Evolutionary conservation across 306 rosid species (phyloP), one percentile per base, ranked within the genome.

Genomic region (Lotus japonicus): DNA sequence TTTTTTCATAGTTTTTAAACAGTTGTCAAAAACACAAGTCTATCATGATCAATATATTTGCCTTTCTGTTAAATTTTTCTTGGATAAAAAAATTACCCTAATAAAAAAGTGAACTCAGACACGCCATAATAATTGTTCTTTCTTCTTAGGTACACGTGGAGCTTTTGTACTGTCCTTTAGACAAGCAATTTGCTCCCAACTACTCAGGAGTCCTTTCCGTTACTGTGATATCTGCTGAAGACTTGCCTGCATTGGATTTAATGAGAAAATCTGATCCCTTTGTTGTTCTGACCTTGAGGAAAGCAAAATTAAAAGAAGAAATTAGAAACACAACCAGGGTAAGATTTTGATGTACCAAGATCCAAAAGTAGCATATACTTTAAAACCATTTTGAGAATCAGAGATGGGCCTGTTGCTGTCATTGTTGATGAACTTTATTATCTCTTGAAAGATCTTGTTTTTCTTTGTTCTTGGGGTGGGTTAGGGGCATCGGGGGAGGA

Each of bases 261-360:
- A 70, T 87, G 84, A 97, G 99, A 49, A 94, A 90, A 79, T 84
- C 97, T 60, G 99, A 94, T 80, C 99, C 99, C 61, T 94, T 79
- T 72, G 97, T 78, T 72, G 76, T 84, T 38, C 88, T 94, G 75
- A 84, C 82, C 58, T 66, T 94, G 90, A 94, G 88, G 86, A 94
- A 94, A 84, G 74, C 99, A 61, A 97, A 42, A 78, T n/a, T n/a
- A n/a, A n/a, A n/a, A n/a, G n/a, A n/a, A n/a, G n/a, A n/a, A n/a
- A 71, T 83, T 5, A 94, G 74, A 77, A 86, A 85, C 77, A 84
- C 85, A 85, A 90, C 97, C 48, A 81, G 99, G 88, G 99, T 94
- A 90, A 68, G 75, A 10, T 49, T 83, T 68, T 44, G 62, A 48
- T 43, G 48, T 60, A 60, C 52, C 57, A 19, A 52, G 15, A 62